Percentiles rank a stretch among this genome's conserved stretches.
Evolutionary conservation across 139 green algal species (phyloP).

Genomic region (Prasinococcaceae sp.): DNA sequence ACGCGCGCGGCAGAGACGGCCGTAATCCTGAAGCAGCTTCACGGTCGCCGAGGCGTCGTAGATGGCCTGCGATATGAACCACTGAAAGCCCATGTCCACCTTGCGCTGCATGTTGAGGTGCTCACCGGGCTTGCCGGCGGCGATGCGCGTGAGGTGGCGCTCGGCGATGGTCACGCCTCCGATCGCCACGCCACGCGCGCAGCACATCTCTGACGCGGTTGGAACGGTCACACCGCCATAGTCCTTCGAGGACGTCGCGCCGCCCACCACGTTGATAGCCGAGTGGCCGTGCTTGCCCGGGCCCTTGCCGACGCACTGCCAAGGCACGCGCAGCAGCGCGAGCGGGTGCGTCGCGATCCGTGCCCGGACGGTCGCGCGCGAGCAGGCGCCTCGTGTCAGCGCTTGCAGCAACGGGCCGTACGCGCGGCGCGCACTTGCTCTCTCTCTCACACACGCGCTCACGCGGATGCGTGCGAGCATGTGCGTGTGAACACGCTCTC

Average conservation of each 20-base stretch:
- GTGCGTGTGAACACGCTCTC: too few relatives aligned
- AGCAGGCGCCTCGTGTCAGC: too few relatives aligned
- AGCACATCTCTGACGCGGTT: conserved; percentile 2
- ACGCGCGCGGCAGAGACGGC: conserved; percentile 2
- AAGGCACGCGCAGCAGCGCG: too few relatives aligned
- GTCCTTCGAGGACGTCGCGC: conserved; percentile 2
- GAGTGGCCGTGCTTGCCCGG: background rate
- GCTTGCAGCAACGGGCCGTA: too few relatives aligned
- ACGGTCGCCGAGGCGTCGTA: conserved; percentile 14
- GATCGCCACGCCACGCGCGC: background rate
- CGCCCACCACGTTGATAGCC: conserved; percentile 15
- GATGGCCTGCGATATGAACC: conserved; percentile 17
- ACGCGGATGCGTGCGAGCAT: too few relatives aligned
- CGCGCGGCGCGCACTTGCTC: too few relatives aligned
- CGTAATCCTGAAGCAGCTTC: conserved; percentile 19
- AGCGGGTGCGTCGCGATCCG: too few relatives aligned
- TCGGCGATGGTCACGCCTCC: conserved; percentile 19
- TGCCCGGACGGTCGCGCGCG: too few relatives aligned
- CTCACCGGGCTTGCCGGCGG: conserved; percentile 17
- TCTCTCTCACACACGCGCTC: too few relatives aligned
- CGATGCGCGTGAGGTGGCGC: conserved; percentile 10
- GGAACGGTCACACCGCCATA: conserved; percentile 8
- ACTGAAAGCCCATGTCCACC: background rate
- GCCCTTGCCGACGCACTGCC: too few relatives aligned
- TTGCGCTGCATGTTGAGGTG: conserved; percentile 9